These are phyloP conservation scores for Fusarium odoratissimum DNA, from an alignment of 2,329 filamentous ascomycete genomes.

Conservation along the genomic window DNA sequence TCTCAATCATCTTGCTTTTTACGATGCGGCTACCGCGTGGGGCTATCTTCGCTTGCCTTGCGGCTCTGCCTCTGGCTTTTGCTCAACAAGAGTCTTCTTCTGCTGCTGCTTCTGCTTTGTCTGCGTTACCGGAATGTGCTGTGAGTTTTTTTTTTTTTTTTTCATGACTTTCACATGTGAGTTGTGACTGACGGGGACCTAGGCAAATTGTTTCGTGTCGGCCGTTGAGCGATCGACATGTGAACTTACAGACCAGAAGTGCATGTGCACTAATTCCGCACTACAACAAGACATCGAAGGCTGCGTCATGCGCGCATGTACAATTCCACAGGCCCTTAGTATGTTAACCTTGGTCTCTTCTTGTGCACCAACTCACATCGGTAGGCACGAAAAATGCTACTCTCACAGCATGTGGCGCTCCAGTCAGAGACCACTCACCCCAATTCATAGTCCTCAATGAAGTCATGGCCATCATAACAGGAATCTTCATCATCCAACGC, in stretches of 20 bases:
- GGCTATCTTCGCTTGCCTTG: conserved; percentile 15
- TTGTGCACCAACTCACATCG: background rate
- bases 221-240: conserved; percentile 45
- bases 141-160: conserved; percentile 32
- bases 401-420: conserved; percentile 44
- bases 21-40: conserved; percentile 12
- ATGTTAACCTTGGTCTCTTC: conserved; percentile 1
- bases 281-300: conserved; percentile 42
- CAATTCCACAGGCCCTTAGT: conserved; percentile 49
- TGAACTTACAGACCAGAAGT: conserved; percentile 42
- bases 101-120: conserved; percentile 13
- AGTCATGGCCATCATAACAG: conserved; percentile 50
- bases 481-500: conserved; percentile 56
- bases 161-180: background rate
- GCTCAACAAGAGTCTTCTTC: background rate
- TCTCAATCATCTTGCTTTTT: background rate
- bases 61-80: conserved; percentile 10
- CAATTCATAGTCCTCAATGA: conserved; percentile 27
- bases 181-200: background rate
- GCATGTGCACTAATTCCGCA: conserved; percentile 47
- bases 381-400: conserved; percentile 46
- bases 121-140: conserved; percentile 48
- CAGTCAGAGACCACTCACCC: conserved; percentile 47
- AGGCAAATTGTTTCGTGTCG: conserved; percentile 45
- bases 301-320: conserved; percentile 48